Evolutionary conservation across 768 basidiomycete species (phyloP), one percentile per base, ranked within the genome.

Genomic region (Auriscalpium microsporum): DNA sequence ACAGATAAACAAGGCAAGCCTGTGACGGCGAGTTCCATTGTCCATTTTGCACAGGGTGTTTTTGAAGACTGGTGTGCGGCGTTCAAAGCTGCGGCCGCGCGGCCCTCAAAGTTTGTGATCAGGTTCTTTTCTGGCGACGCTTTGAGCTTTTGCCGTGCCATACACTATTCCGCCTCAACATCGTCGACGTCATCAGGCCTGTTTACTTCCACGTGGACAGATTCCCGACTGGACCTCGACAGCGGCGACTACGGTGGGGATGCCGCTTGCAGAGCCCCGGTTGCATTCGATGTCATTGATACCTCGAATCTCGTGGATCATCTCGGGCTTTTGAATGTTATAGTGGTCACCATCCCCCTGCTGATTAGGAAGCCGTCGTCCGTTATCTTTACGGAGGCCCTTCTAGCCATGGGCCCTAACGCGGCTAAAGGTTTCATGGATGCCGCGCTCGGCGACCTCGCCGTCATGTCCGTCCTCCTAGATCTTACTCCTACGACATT

Each of bases 221-320:
- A 64, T 1, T 48, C 64, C 0, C 60, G 63, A 36, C 68, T 77
- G 35, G 45, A 55, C 21, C 64, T 79, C 8, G 62, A 70, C 45
- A 51, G 58, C 10, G 51, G 38, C 16, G 37, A 42, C 23, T 44
- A 52, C 3, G 65, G 58, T 10, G 71, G 73, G 50, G 75, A 77
- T 58, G 50, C 52, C 8, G 34, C 42, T 5, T 23, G 47, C 11
- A 21, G 53, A 2, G 69, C 69, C 5, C 77, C 78, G 1, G 36
- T 64, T 9, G 47, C 54, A 2, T 81, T 79, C 59, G 67, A 74
- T 55, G 68, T 76, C 52, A 75, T 81, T 37, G 77, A 81, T 36
- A 75, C 78, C 0, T 79, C 78, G 17, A 79, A 80, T 55, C 65
- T 81, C 28, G 58, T 65, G 1, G 78, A 81, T 59, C 76, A 77